Evolutionary conservation across 208 protist genomes (phyloP).

Genomic region (Trypanosoma theileri): DNA sequence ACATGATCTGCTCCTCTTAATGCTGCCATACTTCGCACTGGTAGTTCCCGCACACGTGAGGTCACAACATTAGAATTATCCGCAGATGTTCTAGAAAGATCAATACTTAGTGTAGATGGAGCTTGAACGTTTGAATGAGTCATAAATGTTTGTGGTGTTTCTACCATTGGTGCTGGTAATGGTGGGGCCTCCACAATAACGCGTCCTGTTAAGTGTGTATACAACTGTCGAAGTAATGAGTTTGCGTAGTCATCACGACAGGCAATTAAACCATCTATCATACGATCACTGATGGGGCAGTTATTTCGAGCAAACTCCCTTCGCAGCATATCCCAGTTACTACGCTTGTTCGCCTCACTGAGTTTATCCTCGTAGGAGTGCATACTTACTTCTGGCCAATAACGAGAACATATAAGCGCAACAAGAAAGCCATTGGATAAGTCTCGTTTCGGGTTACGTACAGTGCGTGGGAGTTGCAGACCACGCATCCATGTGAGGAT

Average conservation of each 20-base stretch:
- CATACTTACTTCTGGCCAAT: constrained; percentile 89
- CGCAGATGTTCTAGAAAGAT: background rate
- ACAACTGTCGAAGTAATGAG: constrained; percentile 75
- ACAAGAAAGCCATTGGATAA: constrained; percentile 91
- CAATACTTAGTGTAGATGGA: background rate
- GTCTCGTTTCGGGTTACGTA: constrained; percentile 88
- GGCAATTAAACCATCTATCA: constrained; percentile 83
- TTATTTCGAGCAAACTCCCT: constrained; percentile 67
- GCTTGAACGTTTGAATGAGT: background rate
- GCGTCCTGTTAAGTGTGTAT: constrained; percentile 76
- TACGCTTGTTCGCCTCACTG: constrained; percentile 64
- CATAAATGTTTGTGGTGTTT: constrained; percentile 22
- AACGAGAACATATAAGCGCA: constrained; percentile 92
- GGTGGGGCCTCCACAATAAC: constrained; percentile 48
- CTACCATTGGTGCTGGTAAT: constrained; percentile 27
- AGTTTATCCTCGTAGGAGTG: constrained; percentile 90
- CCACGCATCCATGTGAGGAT: constrained; percentile 90
- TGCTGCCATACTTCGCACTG: background rate
- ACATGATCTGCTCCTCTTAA: background rate
- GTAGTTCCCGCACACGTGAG: constrained; percentile 8
- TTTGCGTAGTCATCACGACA: constrained; percentile 68
- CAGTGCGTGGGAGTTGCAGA: constrained; percentile 71
- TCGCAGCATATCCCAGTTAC: constrained; percentile 86
- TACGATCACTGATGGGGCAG: constrained; percentile 57
- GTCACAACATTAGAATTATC: background rate